Evolutionary conservation across 768 basidiomycete species (phyloP), one percentile per base, ranked within the genome.

Genomic region (Leccinellum luteum): DNA sequence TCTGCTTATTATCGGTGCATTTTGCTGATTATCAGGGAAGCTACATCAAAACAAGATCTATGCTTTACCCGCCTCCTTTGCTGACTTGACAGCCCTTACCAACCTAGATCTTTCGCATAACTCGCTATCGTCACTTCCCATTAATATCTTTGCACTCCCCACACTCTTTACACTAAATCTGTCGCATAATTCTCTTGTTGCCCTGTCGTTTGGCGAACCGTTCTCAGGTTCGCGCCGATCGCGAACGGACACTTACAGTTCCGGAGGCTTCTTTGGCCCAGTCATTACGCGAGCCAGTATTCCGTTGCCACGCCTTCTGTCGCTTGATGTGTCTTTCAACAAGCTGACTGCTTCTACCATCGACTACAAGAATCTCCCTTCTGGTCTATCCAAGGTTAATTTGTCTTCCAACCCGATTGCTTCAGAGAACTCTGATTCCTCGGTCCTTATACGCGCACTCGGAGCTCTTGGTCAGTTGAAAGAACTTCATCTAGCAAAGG

Each of bases 21-120:
- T 49, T 35, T 30, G 34, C 58, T 55, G 2, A 62, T 21, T 12
- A 21, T 34, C 19, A 32, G 21, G 55, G 51, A 56, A 93, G 91
- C 73, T 93, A 41, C 90, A 90, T 69, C 84, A 85, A 65, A 94
- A 94, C 74, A 84, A 79, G 63, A 70, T 94, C 23, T 66, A 73
- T 2, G 70, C 75, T 19, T 75, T 94, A 3, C 91, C 91, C 6
- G 74, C 80, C 51, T 78, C 83, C 1, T 84, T 93, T 59, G 80
- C 81, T 1, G 87, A 93, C 71, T 75, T 94, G 48, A 81, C 82
- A 1, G 78, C 79, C 21, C 77, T 94, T 19, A 84, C 85, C 13
- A 75, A 74, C 49, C 75, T 93, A 59, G 89, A 94, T 72, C 73
- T 94, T 32, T 92, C 90, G 0, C 79, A 88, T 68, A 93, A 93